Base-by-base conservation (phyloP, 352 stramenopile genomes). In the Phytophthora constricta region DNA sequence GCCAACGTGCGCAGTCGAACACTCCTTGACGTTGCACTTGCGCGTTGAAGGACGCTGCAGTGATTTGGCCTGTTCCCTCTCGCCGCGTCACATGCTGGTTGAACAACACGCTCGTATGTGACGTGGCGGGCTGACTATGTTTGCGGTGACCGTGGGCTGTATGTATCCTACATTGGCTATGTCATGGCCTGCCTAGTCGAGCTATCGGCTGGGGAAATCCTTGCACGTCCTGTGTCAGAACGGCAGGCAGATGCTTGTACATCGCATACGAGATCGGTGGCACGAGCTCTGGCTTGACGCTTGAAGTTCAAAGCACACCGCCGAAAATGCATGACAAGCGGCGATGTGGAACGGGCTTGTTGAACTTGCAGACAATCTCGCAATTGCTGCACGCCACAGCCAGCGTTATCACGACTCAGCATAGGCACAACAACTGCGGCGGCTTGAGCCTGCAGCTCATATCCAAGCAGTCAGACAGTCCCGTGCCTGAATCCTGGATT, bases 31-130 rank as follows among this genome's bases (percentile, higher is more conserved):
- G n/a, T 70, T 66, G 55, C 55, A 74, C 42, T 67, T 72, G 8
- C 41, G 50, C 26, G 33, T 68, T 67, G 66, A 69, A 73, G 48
- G 43, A 42, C 64, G 58, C 54, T n/a, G 61, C 55, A 70, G 70
- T 45, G 55, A 70, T 74, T 73, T 73, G 65, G 60, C 65, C 39
- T 11, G 9, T 19, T 65, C 53, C 60, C 63, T n/a, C n/a, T 56
- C 34, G 54, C 53, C 63, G 60, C 59, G 65, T 73, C 65, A 70
- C 65, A 73, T 68, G 59, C 25, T 10, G 41, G 22, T 57, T 72
- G 64, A 63, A 68, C 58, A 71, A 66, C 63, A 71, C 56, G 49
- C 43, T 28, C n/a, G 39, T 41, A 59, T 68, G 65, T 72, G 65
- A 72, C 65, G 58, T 49, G 65, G 41, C 52, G 51, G 62, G 17